Percentiles rank a stretch among this genome's conserved stretches.
These are phyloP conservation scores for Verbascum thapsus DNA, from an alignment of 257 asterid species.

Conservation along the genomic window DNA sequence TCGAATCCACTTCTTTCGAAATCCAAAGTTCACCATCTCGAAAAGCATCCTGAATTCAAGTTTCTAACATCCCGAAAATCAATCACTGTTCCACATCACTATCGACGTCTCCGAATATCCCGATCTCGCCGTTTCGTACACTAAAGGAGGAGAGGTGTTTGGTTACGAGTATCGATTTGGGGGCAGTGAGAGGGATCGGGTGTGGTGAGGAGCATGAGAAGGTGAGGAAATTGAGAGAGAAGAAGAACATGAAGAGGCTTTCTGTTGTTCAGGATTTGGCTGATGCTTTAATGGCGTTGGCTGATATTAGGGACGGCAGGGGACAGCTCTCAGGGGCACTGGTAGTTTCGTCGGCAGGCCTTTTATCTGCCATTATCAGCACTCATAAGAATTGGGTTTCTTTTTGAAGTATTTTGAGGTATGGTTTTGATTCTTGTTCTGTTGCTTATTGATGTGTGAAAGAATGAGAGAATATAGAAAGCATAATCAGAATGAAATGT, in stretches of 20 bases:
- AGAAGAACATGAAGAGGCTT: conserved; percentile 79
- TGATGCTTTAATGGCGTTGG: conserved; percentile 85
- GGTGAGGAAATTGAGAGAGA: conserved; percentile 68
- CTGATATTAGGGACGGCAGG: conserved; percentile 76
- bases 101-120: too few species aligned
- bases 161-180: conserved; percentile 48
- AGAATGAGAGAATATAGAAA: background rate
- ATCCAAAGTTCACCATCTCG: too few species aligned
- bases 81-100: too few species aligned
- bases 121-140: too few species aligned
- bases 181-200: conserved; percentile 47
- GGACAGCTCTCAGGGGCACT: conserved; percentile 64
- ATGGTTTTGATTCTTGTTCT: background rate
- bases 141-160: conserved; percentile 61
- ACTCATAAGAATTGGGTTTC: conserved; percentile 91
- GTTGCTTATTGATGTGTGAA: background rate
- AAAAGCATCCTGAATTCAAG: too few species aligned
- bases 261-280: conserved; percentile 85
- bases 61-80: too few species aligned
- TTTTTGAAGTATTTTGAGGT: conserved; percentile 39
- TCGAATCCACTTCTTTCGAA: too few species aligned
- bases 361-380: conserved; percentile 72
- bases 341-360: conserved; percentile 67
- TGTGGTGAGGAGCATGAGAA: conserved; percentile 50
- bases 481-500: background rate